These are phyloP conservation scores for Fusarium cicatricum DNA, from an alignment of 2,329 filamentous ascomycete species.

Conservation along the genomic window DNA sequence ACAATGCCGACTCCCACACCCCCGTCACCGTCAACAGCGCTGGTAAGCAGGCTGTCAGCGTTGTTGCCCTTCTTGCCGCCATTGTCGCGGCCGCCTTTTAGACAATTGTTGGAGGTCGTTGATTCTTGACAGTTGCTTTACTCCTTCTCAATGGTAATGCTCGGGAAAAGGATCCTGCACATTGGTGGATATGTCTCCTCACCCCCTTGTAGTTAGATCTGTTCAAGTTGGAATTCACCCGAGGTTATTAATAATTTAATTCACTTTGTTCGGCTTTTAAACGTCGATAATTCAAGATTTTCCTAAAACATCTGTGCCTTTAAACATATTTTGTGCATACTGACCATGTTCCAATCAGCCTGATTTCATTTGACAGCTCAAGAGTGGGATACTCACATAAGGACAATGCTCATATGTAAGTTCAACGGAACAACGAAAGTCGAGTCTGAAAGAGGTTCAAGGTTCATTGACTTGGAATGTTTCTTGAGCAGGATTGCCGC, in stretches of 20 bases:
- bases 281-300: too few species aligned
- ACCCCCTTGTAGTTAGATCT: constrained; percentile 27
- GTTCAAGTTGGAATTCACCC: constrained; percentile 15
- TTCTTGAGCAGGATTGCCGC: too few species aligned
- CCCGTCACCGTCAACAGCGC: constrained; percentile 30
- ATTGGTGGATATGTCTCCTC: constrained; percentile 15
- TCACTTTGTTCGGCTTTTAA: constrained; percentile 11
- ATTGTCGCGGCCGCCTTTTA: constrained; percentile 31
- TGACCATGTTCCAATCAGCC: too few species aligned
- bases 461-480: too few species aligned
- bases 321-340: too few species aligned
- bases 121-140: neutral
- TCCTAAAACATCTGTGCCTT: too few species aligned
- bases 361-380: too few species aligned
- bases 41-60: constrained; percentile 34
- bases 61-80: constrained; percentile 29
- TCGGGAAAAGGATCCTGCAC: constrained; percentile 8
- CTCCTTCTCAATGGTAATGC: neutral
- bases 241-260: constrained; percentile 19
- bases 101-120: neutral
- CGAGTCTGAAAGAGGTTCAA: too few species aligned
- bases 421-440: too few species aligned
- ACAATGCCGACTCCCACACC: neutral
- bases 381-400: too few species aligned
- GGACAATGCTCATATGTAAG: too few species aligned